Evolutionary conservation across 306 rosid species (phyloP).

Genomic region (Pachyrhizus erosus): DNA sequence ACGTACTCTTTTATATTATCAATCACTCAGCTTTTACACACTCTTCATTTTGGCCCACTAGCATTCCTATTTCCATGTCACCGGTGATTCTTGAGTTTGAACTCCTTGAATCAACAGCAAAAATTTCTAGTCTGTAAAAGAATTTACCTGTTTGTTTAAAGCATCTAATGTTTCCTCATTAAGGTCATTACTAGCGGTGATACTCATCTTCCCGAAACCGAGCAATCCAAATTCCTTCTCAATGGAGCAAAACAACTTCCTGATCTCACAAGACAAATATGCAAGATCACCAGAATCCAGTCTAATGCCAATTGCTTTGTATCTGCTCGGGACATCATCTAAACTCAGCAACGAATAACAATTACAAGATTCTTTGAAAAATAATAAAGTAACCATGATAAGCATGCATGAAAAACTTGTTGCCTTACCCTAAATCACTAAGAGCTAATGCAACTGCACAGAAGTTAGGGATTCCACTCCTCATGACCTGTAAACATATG

Average conservation of each 20-base stretch:
- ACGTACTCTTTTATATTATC: neutral
- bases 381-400: neutral
- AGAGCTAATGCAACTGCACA: slow-evolving; percentile 97
- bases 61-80: neutral
- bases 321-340: slow-evolving; percentile 61
- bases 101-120: neutral
- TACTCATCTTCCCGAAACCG: slow-evolving; percentile 66
- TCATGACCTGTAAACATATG: slow-evolving; percentile 69
- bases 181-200: slow-evolving; percentile 96
- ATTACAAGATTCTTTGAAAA: slow-evolving; percentile 18
- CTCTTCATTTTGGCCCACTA: neutral
- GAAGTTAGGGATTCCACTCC: slow-evolving; percentile 95
- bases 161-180: slow-evolving; percentile 98
- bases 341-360: slow-evolving; percentile 34
- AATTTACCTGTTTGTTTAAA: slow-evolving; percentile 87
- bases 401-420: slow-evolving; percentile 16
- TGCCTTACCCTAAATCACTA: slow-evolving; percentile 80
- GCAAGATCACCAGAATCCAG: slow-evolving; percentile 97
- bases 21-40: neutral
- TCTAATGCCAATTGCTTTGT: slow-evolving; percentile 86
- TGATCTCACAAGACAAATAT: slow-evolving; percentile 77
- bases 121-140: slow-evolving; percentile 11
- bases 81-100: slow-evolving; percentile 5
- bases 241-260: slow-evolving; percentile 70
- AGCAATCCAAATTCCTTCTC: slow-evolving; percentile 77